These are phyloP conservation scores for Nicotiana rustica DNA, from an alignment of 305 asterid species.

Conservation along the genomic window DNA sequence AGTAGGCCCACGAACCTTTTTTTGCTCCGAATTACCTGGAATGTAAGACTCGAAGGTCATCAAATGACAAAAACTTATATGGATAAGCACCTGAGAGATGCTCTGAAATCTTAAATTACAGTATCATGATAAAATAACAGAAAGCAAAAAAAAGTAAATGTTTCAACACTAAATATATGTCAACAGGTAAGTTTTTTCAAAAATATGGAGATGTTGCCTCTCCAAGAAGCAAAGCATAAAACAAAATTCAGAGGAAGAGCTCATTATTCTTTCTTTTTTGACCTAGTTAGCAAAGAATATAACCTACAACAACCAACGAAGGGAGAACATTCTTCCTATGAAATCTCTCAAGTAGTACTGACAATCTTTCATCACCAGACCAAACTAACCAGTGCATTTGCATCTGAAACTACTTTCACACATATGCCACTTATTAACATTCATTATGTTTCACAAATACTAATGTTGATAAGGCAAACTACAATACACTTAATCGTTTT, in stretches of 20 bases:
- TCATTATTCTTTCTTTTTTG: neutral
- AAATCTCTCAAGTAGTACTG: neutral
- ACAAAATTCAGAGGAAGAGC: neutral
- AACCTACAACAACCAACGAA: slow-evolving; percentile 28
- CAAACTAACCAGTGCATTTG: slow-evolving; percentile 1
- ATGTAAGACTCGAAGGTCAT: too few relatives aligned
- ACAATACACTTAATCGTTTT: neutral
- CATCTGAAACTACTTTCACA: slow-evolving; percentile 13
- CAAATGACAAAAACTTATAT: too few relatives aligned
- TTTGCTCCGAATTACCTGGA: too few relatives aligned
- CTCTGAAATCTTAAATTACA: too few relatives aligned
- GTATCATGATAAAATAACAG: too few relatives aligned
- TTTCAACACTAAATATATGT: too few relatives aligned
- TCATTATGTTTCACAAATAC: neutral
- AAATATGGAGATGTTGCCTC: neutral
- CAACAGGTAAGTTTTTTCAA: too few relatives aligned
- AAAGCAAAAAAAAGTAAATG: too few relatives aligned
- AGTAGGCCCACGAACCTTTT: too few relatives aligned
- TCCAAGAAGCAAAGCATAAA: slow-evolving; percentile 11
- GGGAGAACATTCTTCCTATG: neutral
- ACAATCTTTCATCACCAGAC: slow-evolving; percentile 24
- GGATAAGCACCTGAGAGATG: too few relatives aligned
- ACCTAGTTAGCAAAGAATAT: slow-evolving; percentile 43
- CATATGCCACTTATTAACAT: slow-evolving; percentile 1
- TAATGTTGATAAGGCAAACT: neutral